Evolutionary conservation across 805 yeast species (phyloP).

Genomic region (Ogataea methylovora): DNA sequence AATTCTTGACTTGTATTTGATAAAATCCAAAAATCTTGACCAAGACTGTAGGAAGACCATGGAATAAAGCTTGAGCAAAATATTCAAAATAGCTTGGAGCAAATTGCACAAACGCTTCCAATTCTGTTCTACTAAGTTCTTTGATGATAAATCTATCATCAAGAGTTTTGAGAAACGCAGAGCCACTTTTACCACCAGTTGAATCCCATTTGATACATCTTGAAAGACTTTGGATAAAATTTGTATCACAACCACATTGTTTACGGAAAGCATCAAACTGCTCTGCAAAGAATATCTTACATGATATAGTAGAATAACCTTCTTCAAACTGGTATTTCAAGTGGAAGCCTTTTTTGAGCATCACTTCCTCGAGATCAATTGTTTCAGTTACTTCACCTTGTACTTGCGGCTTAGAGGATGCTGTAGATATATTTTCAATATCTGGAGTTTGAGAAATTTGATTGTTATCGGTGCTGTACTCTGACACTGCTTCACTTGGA

Average conservation of each 20-base stretch:
- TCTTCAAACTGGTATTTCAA: slow-evolving; percentile 88
- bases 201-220: slow-evolving; percentile 95
- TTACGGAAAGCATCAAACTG: slow-evolving; percentile 92
- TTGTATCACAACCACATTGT: slow-evolving; percentile 69
- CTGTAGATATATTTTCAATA: neutral
- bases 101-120: slow-evolving; percentile 89
- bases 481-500: slow-evolving; percentile 5
- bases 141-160: slow-evolving; percentile 88
- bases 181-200: slow-evolving; percentile 94
- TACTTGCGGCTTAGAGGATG: neutral
- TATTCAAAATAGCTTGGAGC: slow-evolving; percentile 97
- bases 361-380: slow-evolving; percentile 48
- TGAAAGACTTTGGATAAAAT: slow-evolving; percentile 81
- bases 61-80: slow-evolving; percentile 91
- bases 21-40: slow-evolving; percentile 95
- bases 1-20: slow-evolving; percentile 82
- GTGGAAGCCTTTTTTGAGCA: slow-evolving; percentile 84
- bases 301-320: slow-evolving; percentile 73
- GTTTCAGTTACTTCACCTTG: neutral
- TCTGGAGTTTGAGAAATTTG: neutral
- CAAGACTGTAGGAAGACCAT: slow-evolving; percentile 88
- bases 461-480: slow-evolving; percentile 2
- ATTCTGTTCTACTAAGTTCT: slow-evolving; percentile 79
- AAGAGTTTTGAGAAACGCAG: slow-evolving; percentile 84
- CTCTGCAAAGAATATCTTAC: slow-evolving; percentile 92